Base-by-base conservation (phyloP, 2,329 filamentous ascomycete genomes). In the Intubia oerlemansii region DNA sequence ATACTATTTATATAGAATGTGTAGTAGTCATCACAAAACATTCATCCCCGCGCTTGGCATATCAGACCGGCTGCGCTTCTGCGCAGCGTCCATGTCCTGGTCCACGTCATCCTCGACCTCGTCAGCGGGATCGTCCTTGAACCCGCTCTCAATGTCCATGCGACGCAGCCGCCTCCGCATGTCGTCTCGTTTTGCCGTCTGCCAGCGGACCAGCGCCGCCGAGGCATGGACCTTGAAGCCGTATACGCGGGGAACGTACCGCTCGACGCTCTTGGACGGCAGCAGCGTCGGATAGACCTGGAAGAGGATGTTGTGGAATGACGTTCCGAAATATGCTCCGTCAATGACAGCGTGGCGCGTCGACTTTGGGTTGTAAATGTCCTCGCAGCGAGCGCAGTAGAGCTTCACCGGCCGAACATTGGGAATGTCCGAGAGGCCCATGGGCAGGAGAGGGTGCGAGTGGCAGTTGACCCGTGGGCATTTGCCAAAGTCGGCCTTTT, bases 281-380 rank as follows among this genome's bases (percentile, higher is more conserved):
- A 90, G 70, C 41, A 98, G 63, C 15, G 78, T 71, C 5, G 88
- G 85, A 49, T 95, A 95, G 31, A 98, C 88, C 51, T 98, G 88
- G 59, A 98, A 95, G 36, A 98, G 70, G 52, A 98, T 93, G 55
- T 93, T 93, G 62, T 93, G 85, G 61, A 98, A 98, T 3, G 80
- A 91, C 27, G 85, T 84, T 41, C 88, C 88, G 42, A 98, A 98
- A 62, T 95, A 98, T 38, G 88, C 88, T 37, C 88, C 88, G 48
- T 98, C 88, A 44, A 98, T 93, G 34, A 77, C 67, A 28, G 84
- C 82, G 53, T 98, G 88, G 17, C 88, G 80, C 13, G 81, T 85
- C 4, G 88, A 95, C 52, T 98, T 98, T 25, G 88, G 88, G 54
- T 95, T 95, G 63, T 98, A 98, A 34, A 91, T 76, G 50, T 98